phyloP scores from a whole-genome alignment of 371 early-diverging fungal species.

The Apophysomyces ossiformis region DNA sequence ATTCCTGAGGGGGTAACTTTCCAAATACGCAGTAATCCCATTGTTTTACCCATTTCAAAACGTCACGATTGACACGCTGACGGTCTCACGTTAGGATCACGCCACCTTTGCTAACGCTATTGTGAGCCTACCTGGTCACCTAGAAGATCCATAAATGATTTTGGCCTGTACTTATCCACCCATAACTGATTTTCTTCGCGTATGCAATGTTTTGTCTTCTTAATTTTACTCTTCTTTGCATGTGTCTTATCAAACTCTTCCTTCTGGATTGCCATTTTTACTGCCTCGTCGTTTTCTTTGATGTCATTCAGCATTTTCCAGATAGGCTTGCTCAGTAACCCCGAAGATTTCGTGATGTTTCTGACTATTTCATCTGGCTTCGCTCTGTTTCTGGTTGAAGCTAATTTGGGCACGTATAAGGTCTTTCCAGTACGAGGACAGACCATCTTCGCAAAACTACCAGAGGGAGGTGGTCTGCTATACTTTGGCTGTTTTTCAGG shows the following conservation, averaged over 20 bases:
- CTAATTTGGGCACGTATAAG: slow-evolving; percentile 54
- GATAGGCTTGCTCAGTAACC: slow-evolving; percentile 35
- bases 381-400: slow-evolving; percentile 16
- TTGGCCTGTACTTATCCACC: slow-evolving; percentile 93
- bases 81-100: neutral
- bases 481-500: neutral
- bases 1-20: slow-evolving; percentile 27
- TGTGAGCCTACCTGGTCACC: slow-evolving; percentile 79
- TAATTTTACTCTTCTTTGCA: slow-evolving; percentile 42
- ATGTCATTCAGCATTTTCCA: slow-evolving; percentile 33
- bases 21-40: slow-evolving; percentile 98
- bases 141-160: slow-evolving; percentile 85
- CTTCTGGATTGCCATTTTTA: slow-evolving; percentile 36
- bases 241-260: slow-evolving; percentile 39
- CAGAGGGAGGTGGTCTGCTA: slow-evolving; percentile 24
- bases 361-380: slow-evolving; percentile 10
- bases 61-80: slow-evolving; percentile 82
- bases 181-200: slow-evolving; percentile 55
- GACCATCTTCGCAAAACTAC: slow-evolving; percentile 23
- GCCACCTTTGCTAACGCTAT: neutral
- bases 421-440: slow-evolving; percentile 46
- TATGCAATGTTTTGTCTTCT: slow-evolving; percentile 18
- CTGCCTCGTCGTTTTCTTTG: slow-evolving; percentile 22
- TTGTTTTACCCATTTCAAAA: slow-evolving; percentile 91
- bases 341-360: slow-evolving; percentile 13